Conservation (phyloP, 1,284 basidiomycete genomes). For the Rhodotorula sp. region DNA sequence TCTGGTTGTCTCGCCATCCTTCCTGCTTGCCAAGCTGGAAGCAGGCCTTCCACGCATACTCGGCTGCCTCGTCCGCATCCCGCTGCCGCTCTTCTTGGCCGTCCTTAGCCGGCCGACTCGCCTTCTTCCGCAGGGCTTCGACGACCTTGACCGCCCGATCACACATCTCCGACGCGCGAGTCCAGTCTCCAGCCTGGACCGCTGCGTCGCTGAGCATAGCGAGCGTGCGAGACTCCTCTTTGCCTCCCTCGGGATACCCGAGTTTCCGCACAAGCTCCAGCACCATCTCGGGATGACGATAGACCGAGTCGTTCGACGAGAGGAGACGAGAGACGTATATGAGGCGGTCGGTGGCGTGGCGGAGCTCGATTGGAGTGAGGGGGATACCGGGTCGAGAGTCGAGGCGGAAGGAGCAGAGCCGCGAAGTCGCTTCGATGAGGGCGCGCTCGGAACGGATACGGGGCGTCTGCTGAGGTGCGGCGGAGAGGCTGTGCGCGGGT, state of each 20-base stretch:
- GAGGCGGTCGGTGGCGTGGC: slow-evolving; percentile 79
- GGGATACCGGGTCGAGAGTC: slow-evolving; percentile 65
- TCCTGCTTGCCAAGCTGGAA: slow-evolving; percentile 78
- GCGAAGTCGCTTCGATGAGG: slow-evolving; percentile 90
- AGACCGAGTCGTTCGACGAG: slow-evolving; percentile 75
- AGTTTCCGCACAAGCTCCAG: slow-evolving; percentile 83
- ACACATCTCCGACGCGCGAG: slow-evolving; percentile 66
- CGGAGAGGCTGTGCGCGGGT: slow-evolving; percentile 64
- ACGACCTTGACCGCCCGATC: slow-evolving; percentile 70
- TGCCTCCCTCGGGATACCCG: slow-evolving; percentile 66
- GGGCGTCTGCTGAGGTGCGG: slow-evolving; percentile 62
- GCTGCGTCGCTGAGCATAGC: slow-evolving; percentile 86
- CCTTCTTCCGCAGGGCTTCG: slow-evolving; percentile 53
- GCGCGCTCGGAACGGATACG: slow-evolving; percentile 69
- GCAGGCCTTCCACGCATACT: slow-evolving; percentile 82
- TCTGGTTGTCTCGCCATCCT: slow-evolving; percentile 65
- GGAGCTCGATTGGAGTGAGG: slow-evolving; percentile 84
- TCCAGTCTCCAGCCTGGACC: slow-evolving; percentile 73
- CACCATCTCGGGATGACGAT: slow-evolving; percentile 83
- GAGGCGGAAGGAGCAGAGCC: slow-evolving; percentile 78
- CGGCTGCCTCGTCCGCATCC: slow-evolving; percentile 59
- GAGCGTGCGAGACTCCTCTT: slow-evolving; percentile 73
- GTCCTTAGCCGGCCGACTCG: background rate
- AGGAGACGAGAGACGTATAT: slow-evolving; percentile 73
- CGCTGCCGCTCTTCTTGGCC: slow-evolving; percentile 40